Evolutionary conservation across 352 stramenopile genomes (phyloP).

Genomic region (Globisporangium lucens): DNA sequence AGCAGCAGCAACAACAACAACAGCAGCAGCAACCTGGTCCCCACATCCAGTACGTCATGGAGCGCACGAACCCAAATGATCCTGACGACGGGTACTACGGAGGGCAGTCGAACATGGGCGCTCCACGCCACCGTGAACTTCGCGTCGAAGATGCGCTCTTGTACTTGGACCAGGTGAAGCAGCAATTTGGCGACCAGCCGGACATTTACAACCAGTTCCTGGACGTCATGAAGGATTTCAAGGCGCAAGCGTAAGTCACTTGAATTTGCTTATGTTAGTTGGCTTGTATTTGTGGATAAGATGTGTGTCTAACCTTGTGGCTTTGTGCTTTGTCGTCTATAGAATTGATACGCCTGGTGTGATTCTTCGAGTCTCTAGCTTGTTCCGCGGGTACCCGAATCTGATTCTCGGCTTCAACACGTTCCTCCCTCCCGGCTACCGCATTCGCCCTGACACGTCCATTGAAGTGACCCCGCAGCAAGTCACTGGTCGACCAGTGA

Average conservation of each 20-base stretch:
- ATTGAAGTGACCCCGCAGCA: conserved; percentile 77
- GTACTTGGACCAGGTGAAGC: conserved; percentile 99
- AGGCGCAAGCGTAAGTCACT: conserved; percentile 87
- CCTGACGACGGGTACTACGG: conserved; percentile 38
- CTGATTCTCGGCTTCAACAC: conserved; percentile 99
- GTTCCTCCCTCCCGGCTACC: conserved; percentile 95
- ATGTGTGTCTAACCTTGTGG: neutral
- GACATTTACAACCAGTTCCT: conserved; percentile 99
- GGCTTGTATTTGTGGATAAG: neutral
- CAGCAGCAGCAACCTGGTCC: conserved; percentile 32
- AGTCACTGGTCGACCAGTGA: conserved; percentile 36
- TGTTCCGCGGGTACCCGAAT: conserved; percentile 98
- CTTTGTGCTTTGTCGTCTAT: neutral
- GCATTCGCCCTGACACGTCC: conserved; percentile 81
- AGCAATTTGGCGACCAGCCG: conserved; percentile 98
- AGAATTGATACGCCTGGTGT: conserved; percentile 98
- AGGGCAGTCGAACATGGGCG: conserved; percentile 23
- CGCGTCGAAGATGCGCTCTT: conserved; percentile 98
- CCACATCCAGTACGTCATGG: conserved; percentile 49
- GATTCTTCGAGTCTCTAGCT: conserved; percentile 96
- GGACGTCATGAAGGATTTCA: conserved; percentile 99
- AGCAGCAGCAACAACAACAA: conserved; percentile 34
- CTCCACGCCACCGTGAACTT: conserved; percentile 68
- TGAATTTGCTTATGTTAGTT: neutral
- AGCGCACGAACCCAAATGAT: conserved; percentile 40